Evolutionary conservation across 2,329 filamentous ascomycete species (phyloP).

Genomic region (Aspergillus brasiliensis): DNA sequence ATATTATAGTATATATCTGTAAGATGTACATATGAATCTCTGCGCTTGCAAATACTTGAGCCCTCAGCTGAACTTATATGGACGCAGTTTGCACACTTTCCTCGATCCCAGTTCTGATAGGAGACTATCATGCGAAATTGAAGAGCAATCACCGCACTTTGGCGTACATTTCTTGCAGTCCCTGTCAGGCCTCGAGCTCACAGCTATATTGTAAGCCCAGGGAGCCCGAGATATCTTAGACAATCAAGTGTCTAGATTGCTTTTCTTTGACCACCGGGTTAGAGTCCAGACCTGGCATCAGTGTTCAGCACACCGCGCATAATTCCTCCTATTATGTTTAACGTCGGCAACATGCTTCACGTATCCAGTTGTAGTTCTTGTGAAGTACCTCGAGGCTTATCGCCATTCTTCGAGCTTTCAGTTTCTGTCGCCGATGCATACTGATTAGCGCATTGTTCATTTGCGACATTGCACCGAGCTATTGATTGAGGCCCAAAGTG

Average conservation of each 20-base stretch:
- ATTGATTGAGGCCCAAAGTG: conserved; percentile 80
- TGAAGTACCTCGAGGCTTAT: neutral
- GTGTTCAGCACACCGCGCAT: neutral
- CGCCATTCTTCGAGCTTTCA: neutral
- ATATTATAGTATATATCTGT: too few relatives aligned
- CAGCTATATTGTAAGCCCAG: neutral
- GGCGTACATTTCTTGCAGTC: too few relatives aligned
- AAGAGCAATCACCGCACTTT: too few relatives aligned
- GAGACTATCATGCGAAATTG: too few relatives aligned
- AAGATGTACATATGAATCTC: too few relatives aligned
- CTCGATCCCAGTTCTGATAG: too few relatives aligned
- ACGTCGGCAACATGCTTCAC: neutral
- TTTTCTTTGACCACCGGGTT: neutral
- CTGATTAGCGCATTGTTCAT: neutral
- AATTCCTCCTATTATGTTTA: neutral
- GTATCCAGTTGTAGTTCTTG: neutral
- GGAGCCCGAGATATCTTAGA: neutral
- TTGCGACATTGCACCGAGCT: conserved; percentile 64
- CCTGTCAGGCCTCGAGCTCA: conserved; percentile 20
- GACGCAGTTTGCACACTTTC: too few relatives aligned
- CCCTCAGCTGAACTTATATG: too few relatives aligned
- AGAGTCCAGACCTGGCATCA: neutral
- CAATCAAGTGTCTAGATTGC: neutral
- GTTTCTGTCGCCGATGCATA: neutral
- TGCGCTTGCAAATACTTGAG: too few relatives aligned